Evolutionary conservation across 495 filamentous ascomycete species (phyloP), one percentile per base, ranked within the genome.

Genomic region (Bacidia rubella): DNA sequence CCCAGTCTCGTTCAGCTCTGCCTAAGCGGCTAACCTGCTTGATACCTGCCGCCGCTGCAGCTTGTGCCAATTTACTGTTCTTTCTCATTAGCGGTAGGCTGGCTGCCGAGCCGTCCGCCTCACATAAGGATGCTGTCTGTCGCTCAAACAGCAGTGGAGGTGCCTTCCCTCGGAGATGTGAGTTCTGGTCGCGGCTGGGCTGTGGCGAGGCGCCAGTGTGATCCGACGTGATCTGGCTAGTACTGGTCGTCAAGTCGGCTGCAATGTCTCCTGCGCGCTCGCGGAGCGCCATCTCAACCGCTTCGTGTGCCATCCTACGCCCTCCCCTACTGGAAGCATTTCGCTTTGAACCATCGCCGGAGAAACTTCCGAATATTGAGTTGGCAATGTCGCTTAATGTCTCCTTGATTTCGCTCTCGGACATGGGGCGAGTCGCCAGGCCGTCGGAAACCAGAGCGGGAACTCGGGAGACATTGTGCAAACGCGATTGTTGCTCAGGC

Each of bases 271-370:
- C 47, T 23, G 27, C 47, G 32, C 22, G 22, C 27, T 29, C 15
- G 19, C 47, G 23, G 7, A 50, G 47, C 38, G 38, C 15, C 0
- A 22, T 25, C 4, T n/a, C 27, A 3, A 26, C 27, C 12, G 47
- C 27, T 26, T 50, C 20, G 32, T 26, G 47, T 15, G n/a, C 27
- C 12, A 50, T 21, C 11, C 19, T 17, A 17, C 45, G 20, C 21
- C 24, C 45, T 27, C 17, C 45, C 9, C 45, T 26, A 39, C 24
- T 23, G 20, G 17, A n/a, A 47, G 45, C 20, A 68, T 63, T 70
- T 71, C 67, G 68, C 55, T 51, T 49, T 15, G 23, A 23, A 22
- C 45, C 24, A 47, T 24, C 26, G 45, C 45, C n/a, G n/a, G n/a
- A n/a, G n/a, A 25, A 38, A 15, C 20, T 25, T 50, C 47, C 38